Evolutionary conservation across 2,329 filamentous ascomycete genomes (phyloP), one percentile per base, ranked within the genome.

Genomic region (Penicillium italicum): DNA sequence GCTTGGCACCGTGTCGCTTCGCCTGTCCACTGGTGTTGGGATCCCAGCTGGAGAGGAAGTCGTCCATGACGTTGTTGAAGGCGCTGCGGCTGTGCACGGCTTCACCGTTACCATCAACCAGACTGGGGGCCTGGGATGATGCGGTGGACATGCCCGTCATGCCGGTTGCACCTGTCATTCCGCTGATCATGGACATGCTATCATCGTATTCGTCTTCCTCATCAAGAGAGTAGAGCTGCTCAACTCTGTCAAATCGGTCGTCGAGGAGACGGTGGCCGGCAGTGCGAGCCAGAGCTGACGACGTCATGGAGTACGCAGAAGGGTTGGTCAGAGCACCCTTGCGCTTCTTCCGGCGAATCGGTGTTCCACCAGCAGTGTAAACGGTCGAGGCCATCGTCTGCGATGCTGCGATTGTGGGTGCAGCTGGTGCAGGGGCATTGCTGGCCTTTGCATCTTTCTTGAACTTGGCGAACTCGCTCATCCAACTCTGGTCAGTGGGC

Each of bases 391-490:
- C 72, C 24, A 74, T 64, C 5, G 75, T 77, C 30, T 70, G 70
- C 45, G 73, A 74, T n/a, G 73, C 70, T 8, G 71, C 69, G 14
- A 72, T 69, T 12, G 69, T 74, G 5, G 68, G 65, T 16, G 72
- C 67, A 11, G 74, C 70, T 5, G 69, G 67, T 8, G 57, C 55
- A 8, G 69, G 65, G 31, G 74, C 78, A n/a, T 73, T 72, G 18
- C 62, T 61, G 11, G 73, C 65, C 66, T 83, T 84, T 55, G 75
- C 74, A 57, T 92, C 90, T 68, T 89, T 89, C 74, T 97, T 97
- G 81, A 96, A 97, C 70, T 94, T 90, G 66, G 90, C 89, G 77
- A 96, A 97, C 67, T 97, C 89, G 53, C 88, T 85, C 74, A 97
- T 82, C 91, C 94, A 99, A 64, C 90, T 88, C 58, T 90, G 88